Conservation (phyloP, 2,329 filamentous ascomycete species). For the Epichloe sylvatica region DNA sequence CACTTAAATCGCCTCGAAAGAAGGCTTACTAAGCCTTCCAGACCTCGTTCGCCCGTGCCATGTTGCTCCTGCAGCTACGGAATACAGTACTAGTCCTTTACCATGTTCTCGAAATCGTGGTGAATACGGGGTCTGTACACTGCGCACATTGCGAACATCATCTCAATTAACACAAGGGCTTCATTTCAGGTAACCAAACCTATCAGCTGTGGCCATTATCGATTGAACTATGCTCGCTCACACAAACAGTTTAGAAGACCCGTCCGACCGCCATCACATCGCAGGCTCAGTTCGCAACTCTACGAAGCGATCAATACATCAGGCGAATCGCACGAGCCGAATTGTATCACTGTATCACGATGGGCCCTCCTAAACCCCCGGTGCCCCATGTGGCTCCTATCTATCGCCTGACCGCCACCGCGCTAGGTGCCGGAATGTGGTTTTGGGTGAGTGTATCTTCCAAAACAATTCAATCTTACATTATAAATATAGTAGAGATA, state of each 20-base stretch:
- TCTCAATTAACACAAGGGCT: not conserved
- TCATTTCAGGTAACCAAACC: not conserved
- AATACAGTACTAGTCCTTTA: not conserved
- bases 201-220: not conserved
- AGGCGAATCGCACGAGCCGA: not conserved
- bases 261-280: not conserved
- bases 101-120: not conserved
- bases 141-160: not conserved
- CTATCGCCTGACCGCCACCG: conserved; percentile 77
- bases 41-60: not conserved
- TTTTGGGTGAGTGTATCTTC: conserved; percentile 63
- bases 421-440: conserved; percentile 93
- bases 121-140: not conserved
- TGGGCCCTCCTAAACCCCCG: conserved; percentile 25
- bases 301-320: not conserved
- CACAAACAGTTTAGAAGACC: not conserved
- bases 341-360: conserved; percentile 5
- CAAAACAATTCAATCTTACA: not conserved
- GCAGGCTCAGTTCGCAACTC: not conserved
- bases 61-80: not conserved
- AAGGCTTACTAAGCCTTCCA: not conserved
- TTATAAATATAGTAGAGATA: not conserved
- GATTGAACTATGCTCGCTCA: not conserved
- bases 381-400: conserved; percentile 41
- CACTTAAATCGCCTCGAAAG: not conserved